Conservation (phyloP, 2,329 filamentous ascomycete species). For the Tolypocladium ophioglossoides region DNA sequence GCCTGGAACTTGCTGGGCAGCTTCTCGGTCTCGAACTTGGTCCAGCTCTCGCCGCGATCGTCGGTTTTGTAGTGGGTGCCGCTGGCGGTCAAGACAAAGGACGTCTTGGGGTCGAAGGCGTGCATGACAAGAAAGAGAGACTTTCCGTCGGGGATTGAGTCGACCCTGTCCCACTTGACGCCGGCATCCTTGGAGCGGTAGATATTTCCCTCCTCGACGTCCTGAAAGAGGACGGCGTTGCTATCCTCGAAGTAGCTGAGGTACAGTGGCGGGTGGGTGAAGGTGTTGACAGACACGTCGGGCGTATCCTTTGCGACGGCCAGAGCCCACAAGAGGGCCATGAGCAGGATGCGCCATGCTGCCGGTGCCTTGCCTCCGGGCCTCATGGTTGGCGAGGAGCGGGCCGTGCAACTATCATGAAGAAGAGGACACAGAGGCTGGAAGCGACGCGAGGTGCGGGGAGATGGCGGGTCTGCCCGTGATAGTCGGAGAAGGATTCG, state of each 20-base stretch:
- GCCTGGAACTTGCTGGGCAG: slow-evolving; percentile 42
- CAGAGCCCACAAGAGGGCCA: slow-evolving; percentile 27
- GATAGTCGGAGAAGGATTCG: background rate
- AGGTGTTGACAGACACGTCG: slow-evolving; percentile 50
- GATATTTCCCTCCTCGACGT: slow-evolving; percentile 51
- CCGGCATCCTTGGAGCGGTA: slow-evolving; percentile 78
- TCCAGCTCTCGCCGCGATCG: slow-evolving; percentile 76
- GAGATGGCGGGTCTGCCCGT: slow-evolving; percentile 1
- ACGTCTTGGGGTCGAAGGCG: slow-evolving; percentile 65
- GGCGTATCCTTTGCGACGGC: slow-evolving; percentile 52
- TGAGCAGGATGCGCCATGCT: slow-evolving; percentile 37
- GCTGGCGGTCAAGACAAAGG: slow-evolving; percentile 64
- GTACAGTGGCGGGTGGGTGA: slow-evolving; percentile 55
- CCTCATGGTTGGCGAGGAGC: slow-evolving; percentile 39
- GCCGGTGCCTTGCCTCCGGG: slow-evolving; percentile 35
- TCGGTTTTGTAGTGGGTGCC: slow-evolving; percentile 72
- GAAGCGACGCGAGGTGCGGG: background rate
- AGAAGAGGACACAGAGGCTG: slow-evolving; percentile 12
- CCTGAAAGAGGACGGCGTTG: slow-evolving; percentile 67
- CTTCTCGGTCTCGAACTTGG: slow-evolving; percentile 54
- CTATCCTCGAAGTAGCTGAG: slow-evolving; percentile 89
- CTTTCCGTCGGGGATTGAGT: slow-evolving; percentile 52
- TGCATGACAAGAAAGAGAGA: slow-evolving; percentile 61
- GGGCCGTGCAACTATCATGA: slow-evolving; percentile 29
- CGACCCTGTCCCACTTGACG: slow-evolving; percentile 58